Base-by-base conservation (phyloP, 1,284 basidiomycete genomes). In the Gomphus sp. region DNA sequence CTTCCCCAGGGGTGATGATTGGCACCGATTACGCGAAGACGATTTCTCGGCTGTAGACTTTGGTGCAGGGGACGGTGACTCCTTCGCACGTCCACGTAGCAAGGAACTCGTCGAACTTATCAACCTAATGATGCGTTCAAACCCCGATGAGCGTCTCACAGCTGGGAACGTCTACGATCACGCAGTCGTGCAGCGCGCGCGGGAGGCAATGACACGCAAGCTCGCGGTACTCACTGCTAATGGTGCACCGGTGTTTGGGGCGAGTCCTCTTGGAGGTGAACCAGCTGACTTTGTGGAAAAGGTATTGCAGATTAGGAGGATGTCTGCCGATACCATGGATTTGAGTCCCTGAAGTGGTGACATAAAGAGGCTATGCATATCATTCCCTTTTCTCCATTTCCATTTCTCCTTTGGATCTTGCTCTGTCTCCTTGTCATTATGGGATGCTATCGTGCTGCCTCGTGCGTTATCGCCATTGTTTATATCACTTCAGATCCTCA, bases 1-100 rank as follows among this genome's bases (percentile, higher is more conserved):
- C 45, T 64, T 59, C 41, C 16, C 16, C 67, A 91, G 89, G 74
- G 89, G 89, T 36, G 92, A 92, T 64, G 82, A 89, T 1, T 99
- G 97, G 97, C 93, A 97, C 67, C 87, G 91, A 64, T 80, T 99
- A 47, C 87, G 97, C 54, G 84, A 84, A 60, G 91, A 97, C 72
- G 92, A 99, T 74, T 93, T 98, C 69, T 84, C 85, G 52, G 92
- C 95, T 67, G 87, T 98, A 56, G 89, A 94, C 69, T 72, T 83
- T 2, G 44, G 28, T 6, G 11, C 50, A n/a, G 25, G 34, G 10
- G 39, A 33, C 22, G 34, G 44, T 25, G 70, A 12, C 25, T 76
- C 9, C 12, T 36, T 62, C 54, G 39, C 44, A 3, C 36, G 85
- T 64, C 78, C 80, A n/a, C 81, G 88, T 31, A 92, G 87, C 64